A percentile compares a stretch with the other conserved stretches of the same genome.
These are phyloP conservation scores for Colletotrichum lupini DNA, from an alignment of 2,329 filamentous ascomycete genomes.

Conservation along the genomic window DNA sequence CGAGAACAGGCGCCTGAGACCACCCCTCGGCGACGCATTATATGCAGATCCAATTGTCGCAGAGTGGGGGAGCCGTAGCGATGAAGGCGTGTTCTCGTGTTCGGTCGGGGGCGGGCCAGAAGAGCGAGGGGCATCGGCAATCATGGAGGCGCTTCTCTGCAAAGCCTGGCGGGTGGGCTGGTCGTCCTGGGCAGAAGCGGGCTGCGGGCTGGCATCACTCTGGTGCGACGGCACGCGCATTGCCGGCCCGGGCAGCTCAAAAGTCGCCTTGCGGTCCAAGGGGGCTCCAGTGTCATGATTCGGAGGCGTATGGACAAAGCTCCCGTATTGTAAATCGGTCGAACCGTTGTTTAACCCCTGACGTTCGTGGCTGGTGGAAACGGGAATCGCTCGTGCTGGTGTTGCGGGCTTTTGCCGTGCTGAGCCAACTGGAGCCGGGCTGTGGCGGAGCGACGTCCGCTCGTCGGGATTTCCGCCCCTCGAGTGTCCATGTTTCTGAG, in stretches of 20 bases:
- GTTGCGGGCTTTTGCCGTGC: constrained; percentile 35
- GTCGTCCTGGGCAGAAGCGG: constrained; percentile 27
- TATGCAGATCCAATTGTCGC: constrained; percentile 20
- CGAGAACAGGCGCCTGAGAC: constrained; percentile 54
- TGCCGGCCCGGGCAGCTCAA: constrained; percentile 66
- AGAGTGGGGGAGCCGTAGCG: constrained; percentile 20
- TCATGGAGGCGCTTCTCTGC: constrained; percentile 50
- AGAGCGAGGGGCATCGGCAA: constrained; percentile 6
- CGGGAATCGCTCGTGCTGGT: constrained; percentile 39
- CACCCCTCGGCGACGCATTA: constrained; percentile 17
- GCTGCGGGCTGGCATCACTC: constrained; percentile 37
- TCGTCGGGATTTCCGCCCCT: constrained; percentile 36
- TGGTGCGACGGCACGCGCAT: constrained; percentile 53
- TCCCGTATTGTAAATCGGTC: constrained; percentile 61
- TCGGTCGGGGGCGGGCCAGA: neutral
- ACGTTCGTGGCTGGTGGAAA: constrained; percentile 45
- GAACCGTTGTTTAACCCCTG: constrained; percentile 53
- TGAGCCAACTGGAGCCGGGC: constrained; percentile 41
- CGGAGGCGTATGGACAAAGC: constrained; percentile 59
- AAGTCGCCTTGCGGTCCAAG: constrained; percentile 41
- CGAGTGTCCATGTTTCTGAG: neutral
- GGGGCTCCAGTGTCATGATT: constrained; percentile 41
- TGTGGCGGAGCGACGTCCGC: constrained; percentile 38
- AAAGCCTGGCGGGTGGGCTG: constrained; percentile 42
- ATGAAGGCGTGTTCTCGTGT: constrained; percentile 14